These are phyloP conservation scores for Thalia dealbata DNA, from an alignment of 176 grass and related monocot species.

Conservation along the genomic window DNA sequence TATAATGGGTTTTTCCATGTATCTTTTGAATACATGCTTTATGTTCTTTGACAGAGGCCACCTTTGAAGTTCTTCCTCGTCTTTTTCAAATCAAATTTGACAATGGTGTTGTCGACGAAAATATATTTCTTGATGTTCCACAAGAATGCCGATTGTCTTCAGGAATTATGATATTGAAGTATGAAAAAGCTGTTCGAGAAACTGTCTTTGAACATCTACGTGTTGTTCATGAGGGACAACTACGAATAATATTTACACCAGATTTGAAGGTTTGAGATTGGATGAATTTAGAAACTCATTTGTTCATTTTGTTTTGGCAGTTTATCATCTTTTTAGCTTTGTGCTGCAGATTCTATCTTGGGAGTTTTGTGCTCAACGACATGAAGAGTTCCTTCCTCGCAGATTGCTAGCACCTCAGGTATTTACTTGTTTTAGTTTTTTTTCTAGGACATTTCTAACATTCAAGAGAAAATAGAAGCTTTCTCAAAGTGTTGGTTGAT, in stretches of 20 bases:
- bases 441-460: neutral
- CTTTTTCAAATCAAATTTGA: slow-evolving; percentile 97
- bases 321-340: slow-evolving; percentile 6
- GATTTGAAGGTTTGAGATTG: slow-evolving; percentile 57
- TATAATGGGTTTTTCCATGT: neutral
- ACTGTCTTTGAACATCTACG: slow-evolving; percentile 84
- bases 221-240: slow-evolving; percentile 75
- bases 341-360: slow-evolving; percentile 74
- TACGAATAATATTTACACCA: slow-evolving; percentile 88
- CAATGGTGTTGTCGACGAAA: slow-evolving; percentile 69
- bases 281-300: slow-evolving; percentile 3
- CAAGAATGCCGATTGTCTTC: slow-evolving; percentile 62
- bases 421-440: neutral
- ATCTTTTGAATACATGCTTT: neutral
- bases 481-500: neutral
- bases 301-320: neutral
- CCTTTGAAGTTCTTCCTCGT: slow-evolving; percentile 82
- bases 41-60: slow-evolving; percentile 49
- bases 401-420: slow-evolving; percentile 84
- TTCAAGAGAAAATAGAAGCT: neutral
- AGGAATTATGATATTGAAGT: slow-evolving; percentile 72
- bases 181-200: slow-evolving; percentile 77
- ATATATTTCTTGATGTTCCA: slow-evolving; percentile 64
- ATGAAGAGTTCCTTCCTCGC: slow-evolving; percentile 79
- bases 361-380: slow-evolving; percentile 81